These are phyloP conservation scores for Fusarium compactum DNA, from an alignment of 2,329 filamentous ascomycete genomes.

Conservation along the genomic window DNA sequence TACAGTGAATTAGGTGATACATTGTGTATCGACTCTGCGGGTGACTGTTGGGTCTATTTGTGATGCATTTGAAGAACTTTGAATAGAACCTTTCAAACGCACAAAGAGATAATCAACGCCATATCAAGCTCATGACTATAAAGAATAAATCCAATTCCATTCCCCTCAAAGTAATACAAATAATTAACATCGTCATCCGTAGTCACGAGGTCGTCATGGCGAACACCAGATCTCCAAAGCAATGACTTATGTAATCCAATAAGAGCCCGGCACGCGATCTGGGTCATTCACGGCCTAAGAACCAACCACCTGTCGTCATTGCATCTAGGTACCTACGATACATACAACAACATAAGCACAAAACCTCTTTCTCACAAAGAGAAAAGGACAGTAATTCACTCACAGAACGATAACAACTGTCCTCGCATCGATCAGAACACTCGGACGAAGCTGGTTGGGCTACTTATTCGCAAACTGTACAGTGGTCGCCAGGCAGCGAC, in stretches of 20 bases:
- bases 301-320: constrained; percentile 35
- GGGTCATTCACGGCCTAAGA: constrained; percentile 24
- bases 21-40: not conserved
- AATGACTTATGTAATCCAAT: constrained; percentile 36
- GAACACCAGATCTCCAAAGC: constrained; percentile 9
- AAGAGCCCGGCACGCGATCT: constrained; percentile 26
- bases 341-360: constrained; percentile 7
- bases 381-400: not conserved
- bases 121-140: not conserved
- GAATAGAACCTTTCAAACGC: not conserved
- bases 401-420: not conserved
- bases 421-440: constrained; percentile 7
- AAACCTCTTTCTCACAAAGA: not conserved
- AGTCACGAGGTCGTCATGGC: constrained; percentile 17
- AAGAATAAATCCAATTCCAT: not conserved
- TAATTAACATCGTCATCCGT: not conserved
- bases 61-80: not conserved
- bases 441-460: constrained; percentile 26
- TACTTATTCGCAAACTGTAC: constrained; percentile 16
- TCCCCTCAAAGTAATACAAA: not conserved
- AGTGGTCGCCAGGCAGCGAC: constrained; percentile 45
- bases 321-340: constrained; percentile 3
- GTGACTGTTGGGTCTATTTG: not conserved
- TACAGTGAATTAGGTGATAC: not conserved
- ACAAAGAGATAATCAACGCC: not conserved